Evolutionary conservation across 2,329 filamentous ascomycete genomes (phyloP), one percentile per base, ranked within the genome.

Genomic region (Orbilia blumenaviensis): DNA sequence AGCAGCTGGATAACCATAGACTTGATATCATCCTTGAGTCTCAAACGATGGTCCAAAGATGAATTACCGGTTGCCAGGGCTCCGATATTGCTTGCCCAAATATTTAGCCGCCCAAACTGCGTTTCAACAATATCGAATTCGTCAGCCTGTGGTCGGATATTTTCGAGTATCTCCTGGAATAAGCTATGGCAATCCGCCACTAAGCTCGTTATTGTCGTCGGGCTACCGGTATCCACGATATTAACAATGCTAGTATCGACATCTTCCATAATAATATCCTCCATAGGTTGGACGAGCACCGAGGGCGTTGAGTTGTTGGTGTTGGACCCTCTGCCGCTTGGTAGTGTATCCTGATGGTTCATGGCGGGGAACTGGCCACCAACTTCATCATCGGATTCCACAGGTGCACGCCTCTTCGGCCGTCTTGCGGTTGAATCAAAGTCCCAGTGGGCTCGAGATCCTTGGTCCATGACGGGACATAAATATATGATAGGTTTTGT

Each of bases 21-120:
- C 7, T 46, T 66, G 2, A 66, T 66, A 32, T 66, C 63, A 1
- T 23, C 7, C 10, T 16, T 66, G 5, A 44, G 23, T 58, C 50
- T 38, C 21, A 66, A 23, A 16, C 63, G 48, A 18, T 54, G 46
- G n/a, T 66, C 63, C 1, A 66, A 48, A n/a, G 63, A 66, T 12
- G 23, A 29, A 3, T 42, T 66, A 8, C 36, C 63, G 14, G 4
- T 16, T 12, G 23, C 48, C 3, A 56, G 16, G 8, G 63, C 63
- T 1, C 63, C 63, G n/a, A 66, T 66, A 46, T 66, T 66, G 21
- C 34, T 56, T 1, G 46, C 36, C 63, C 63, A 66, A n/a, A 66
- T 44, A 25, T 66, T 66, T 5, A 66, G 21, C 12, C 63, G 48
- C 3, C 48, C 63, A 41, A n/a, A 58, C 14, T 66, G 63, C 6